phyloP scores from a whole-genome alignment of 1,284 basidiomycete species.

The Thelephora terrestris region DNA sequence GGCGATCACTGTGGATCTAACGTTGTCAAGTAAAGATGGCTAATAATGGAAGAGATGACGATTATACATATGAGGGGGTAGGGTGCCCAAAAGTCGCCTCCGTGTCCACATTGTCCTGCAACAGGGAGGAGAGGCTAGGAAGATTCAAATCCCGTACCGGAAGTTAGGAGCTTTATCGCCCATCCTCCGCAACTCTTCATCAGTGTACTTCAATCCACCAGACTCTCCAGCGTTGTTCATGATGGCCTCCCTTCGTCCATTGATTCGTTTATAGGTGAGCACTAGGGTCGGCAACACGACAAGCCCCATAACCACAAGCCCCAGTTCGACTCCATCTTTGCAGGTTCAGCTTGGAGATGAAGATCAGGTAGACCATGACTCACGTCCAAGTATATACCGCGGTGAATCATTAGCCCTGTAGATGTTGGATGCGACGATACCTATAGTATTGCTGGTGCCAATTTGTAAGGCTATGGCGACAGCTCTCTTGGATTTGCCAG shows the following conservation, averaged over 20 bases:
- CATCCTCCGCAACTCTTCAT: conserved; percentile 35
- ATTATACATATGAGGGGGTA: too few relatives aligned
- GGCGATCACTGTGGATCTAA: too few relatives aligned
- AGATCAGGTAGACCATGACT: conserved; percentile 14
- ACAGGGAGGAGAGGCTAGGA: conserved; percentile 24
- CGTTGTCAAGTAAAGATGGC: too few relatives aligned
- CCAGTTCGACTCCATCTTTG: conserved; percentile 53
- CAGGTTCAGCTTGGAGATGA: background rate
- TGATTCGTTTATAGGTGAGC: conserved; percentile 43
- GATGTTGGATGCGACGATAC: conserved; percentile 45
- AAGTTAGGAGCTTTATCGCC: conserved; percentile 60
- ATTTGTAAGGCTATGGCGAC: conserved; percentile 56
- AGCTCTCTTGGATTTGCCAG: conserved; percentile 58
- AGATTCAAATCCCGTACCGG: conserved; percentile 32
- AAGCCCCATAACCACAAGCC: conserved; percentile 58
- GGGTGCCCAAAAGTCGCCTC: too few relatives aligned
- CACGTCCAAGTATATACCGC: conserved; percentile 51
- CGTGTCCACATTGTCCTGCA: too few relatives aligned
- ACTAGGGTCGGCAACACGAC: conserved; percentile 40
- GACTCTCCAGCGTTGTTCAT: conserved; percentile 5
- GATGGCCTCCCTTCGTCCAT: conserved; percentile 26
- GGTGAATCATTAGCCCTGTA: conserved; percentile 50
- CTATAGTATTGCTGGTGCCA: conserved; percentile 46
- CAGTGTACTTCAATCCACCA: conserved; percentile 19
- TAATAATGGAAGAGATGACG: too few relatives aligned